Evolutionary conservation across 2,329 filamentous ascomycete species (phyloP), one percentile per base, ranked within the genome.

Genomic region (Colletotrichum navitas): DNA sequence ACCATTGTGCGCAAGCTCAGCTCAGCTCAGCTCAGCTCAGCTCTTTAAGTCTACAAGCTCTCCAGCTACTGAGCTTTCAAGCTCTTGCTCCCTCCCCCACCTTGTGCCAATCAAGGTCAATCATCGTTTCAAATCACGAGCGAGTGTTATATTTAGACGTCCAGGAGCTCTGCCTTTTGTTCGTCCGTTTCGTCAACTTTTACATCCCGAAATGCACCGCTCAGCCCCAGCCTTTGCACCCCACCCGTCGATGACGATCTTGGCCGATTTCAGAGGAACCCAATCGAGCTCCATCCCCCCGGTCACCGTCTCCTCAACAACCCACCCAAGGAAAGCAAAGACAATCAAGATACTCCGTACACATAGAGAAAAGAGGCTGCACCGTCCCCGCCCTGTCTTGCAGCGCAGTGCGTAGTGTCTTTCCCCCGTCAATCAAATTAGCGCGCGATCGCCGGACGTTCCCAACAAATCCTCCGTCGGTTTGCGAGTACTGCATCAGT

Each of bases 401-500:
- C 63, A 61, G 47, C 63, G 63, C 61, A 58, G 58, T 58, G 64
- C 51, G 68, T 68, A 58, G 63, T 58, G 47, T 70, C 55, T 66
- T 24, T 34, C 16, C 32, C 16, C 24, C 18, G 43, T 45, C 43
- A n/a, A 45, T 45, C 43, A n/a, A 45, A 45, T n/a, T 43, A 59
- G 59, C 32, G 68, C 64, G 59, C 54, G 58, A 59, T 63, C 65
- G 65, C 45, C 68, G 68, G 68, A 71, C 45, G 52, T 71, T 71
- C 68, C 68, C 68, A 71, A 68, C 68, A 71, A 71, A 68, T 68
- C 52, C 59, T 49, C 65, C 65, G 68, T 54, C 52, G 26, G 52
- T 36, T 34, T 55, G 29, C 16, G 29, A 21, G 3, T 11, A 7
- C 21, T 36, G 29, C 7, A 52, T 29, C 26, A 16, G 47, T 51